A percentile compares a stretch with the other conserved stretches of the same genome.
Conservation (phyloP, 129 eudicot genomes). For the Helichrysum umbraculigerum region DNA sequence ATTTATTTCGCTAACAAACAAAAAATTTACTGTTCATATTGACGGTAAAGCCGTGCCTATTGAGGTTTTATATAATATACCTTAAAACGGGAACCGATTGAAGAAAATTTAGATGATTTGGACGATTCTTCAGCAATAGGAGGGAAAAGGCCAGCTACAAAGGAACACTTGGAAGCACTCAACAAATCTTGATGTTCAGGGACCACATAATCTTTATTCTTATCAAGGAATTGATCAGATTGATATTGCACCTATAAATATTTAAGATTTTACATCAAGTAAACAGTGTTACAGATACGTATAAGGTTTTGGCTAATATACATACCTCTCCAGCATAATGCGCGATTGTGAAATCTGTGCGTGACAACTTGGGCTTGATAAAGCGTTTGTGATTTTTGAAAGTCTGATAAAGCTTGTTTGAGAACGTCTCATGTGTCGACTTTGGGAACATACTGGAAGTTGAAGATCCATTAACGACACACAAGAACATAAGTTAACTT, state of each 20-base stretch:
- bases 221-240: conserved; percentile 96
- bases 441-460: conserved; percentile 94
- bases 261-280: background rate
- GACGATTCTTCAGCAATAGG: conserved; percentile 73
- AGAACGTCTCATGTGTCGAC: conserved; percentile 92
- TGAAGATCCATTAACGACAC: conserved; percentile 18
- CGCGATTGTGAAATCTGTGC: conserved; percentile 79
- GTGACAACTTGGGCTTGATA: conserved; percentile 91
- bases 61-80: too few relatives aligned
- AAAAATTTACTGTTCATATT: too few relatives aligned
- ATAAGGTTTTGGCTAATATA: conserved; percentile 10
- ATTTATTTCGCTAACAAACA: too few relatives aligned
- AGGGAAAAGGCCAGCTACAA: conserved; percentile 96
- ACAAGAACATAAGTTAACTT: conserved; percentile 15
- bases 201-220: conserved; percentile 96
- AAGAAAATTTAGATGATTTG: conserved; percentile 92
- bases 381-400: conserved; percentile 86
- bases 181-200: conserved; percentile 97
- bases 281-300: background rate
- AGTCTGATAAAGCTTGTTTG: conserved; percentile 90
- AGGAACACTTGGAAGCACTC: conserved; percentile 80
- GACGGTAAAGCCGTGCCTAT: too few relatives aligned
- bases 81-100: conserved; percentile 97
- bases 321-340: conserved; percentile 99
- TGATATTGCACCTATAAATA: conserved; percentile 76